Evolutionary conservation across 148 eudicot species (phyloP).

Genomic region (Spergularia bocconei): DNA sequence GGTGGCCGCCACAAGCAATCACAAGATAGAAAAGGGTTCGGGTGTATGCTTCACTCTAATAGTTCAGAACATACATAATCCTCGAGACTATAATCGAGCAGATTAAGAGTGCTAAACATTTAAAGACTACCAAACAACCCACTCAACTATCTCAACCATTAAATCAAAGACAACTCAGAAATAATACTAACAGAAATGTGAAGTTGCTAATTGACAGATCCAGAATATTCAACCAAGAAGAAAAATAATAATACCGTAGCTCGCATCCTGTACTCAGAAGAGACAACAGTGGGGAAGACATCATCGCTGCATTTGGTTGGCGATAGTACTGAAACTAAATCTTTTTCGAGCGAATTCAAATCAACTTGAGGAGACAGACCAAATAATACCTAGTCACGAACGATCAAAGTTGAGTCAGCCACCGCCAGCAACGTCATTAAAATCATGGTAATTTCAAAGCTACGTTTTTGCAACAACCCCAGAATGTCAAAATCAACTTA

Average conservation of each 20-base stretch:
- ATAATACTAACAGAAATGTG: not conserved
- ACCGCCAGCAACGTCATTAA: not conserved
- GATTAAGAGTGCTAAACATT: not conserved
- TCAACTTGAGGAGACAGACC: conserved; percentile 71
- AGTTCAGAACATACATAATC: too few species aligned
- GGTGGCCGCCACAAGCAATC: too few species aligned
- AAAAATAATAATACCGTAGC: conserved; percentile 51
- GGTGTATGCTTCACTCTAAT: too few species aligned
- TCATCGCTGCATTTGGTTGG: conserved; percentile 31
- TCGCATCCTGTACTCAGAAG: conserved; percentile 73
- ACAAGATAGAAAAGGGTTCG: too few species aligned
- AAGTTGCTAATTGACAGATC: not conserved
- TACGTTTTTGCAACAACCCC: not conserved
- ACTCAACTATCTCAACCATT: not conserved
- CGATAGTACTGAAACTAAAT: conserved; percentile 51
- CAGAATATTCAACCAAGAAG: not conserved
- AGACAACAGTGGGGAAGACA: conserved; percentile 53
- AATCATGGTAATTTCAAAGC: not conserved
- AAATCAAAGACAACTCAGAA: not conserved
- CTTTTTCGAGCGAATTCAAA: conserved; percentile 56
- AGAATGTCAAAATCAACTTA: conserved; percentile 29
- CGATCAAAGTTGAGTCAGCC: conserved; percentile 14
- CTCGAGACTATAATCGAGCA: not conserved
- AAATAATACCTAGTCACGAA: conserved; percentile 59
- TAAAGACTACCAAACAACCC: not conserved